These are phyloP conservation scores for Clarkia xantiana DNA, from an alignment of 345 rosid genomes.

Conservation along the genomic window DNA sequence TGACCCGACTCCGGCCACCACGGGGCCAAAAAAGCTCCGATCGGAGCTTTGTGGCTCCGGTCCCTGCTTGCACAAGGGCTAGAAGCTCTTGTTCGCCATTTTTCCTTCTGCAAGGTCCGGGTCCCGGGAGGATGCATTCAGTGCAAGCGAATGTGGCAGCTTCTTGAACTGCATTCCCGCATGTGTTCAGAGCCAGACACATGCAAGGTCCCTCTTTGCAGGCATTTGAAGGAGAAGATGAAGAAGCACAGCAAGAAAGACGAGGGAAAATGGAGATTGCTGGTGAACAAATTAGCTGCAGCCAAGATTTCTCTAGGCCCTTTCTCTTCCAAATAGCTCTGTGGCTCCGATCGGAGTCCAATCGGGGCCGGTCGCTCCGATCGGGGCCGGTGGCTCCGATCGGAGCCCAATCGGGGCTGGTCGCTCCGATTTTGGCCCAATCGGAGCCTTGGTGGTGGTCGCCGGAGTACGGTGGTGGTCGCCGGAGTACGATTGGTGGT, in stretches of 20 bases:
- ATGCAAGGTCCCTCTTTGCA: constrained; percentile 71
- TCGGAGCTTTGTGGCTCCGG: too few species aligned
- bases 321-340: constrained; percentile 19
- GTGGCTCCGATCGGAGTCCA: too few species aligned
- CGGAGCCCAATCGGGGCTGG: too few species aligned
- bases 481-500: too few species aligned
- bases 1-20: too few species aligned
- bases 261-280: constrained; percentile 47
- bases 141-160: constrained; percentile 92
- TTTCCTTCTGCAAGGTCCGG: constrained; percentile 57
- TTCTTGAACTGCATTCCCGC: constrained; percentile 79
- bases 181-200: constrained; percentile 53
- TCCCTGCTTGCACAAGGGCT: constrained; percentile 76
- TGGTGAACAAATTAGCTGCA: constrained; percentile 51
- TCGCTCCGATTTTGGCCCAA: too few species aligned
- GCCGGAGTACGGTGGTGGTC: too few species aligned
- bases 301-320: constrained; percentile 46
- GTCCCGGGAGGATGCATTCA: constrained; percentile 55
- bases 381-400: too few species aligned
- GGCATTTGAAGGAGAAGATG: constrained; percentile 52
- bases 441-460: too few species aligned
- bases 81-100: constrained; percentile 64
- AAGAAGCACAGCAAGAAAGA: constrained; percentile 60
- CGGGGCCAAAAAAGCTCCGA: too few species aligned
- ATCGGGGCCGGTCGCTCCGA: too few species aligned